Percentiles rank a stretch among this genome's conserved stretches.
phyloP scores from a whole-genome alignment of 306 rosid species.

The Dryas alaskensis region DNA sequence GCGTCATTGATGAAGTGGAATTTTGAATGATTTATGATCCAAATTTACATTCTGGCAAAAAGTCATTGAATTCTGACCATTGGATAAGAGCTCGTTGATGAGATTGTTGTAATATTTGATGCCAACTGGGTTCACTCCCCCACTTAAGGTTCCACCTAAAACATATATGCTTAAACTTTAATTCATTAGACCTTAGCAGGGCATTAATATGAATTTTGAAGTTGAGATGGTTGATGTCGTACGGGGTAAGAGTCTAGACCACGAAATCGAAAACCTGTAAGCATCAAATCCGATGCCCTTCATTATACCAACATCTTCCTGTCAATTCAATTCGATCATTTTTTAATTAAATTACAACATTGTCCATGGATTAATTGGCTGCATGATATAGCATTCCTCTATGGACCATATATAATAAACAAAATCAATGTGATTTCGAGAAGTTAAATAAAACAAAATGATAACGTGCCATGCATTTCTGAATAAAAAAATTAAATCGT shows the following conservation, averaged over 20 bases:
- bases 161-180: background rate
- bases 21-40: background rate
- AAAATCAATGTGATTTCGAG: no score
- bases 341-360: background rate
- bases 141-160: slow-evolving; percentile 45
- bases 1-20: background rate
- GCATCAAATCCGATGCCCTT: slow-evolving; percentile 57
- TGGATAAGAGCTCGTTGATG: slow-evolving; percentile 48
- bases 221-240: slow-evolving; percentile 12
- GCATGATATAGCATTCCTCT: no score
- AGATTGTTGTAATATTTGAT: slow-evolving; percentile 50
- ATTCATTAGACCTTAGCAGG: no score
- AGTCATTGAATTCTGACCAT: slow-evolving; percentile 26
- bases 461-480: no score
- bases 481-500: no score
- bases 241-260: slow-evolving; percentile 68
- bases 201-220: no score
- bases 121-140: slow-evolving; percentile 49
- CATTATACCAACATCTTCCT: slow-evolving; percentile 59
- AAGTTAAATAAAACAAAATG: no score
- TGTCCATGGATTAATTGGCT: background rate
- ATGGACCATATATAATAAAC: no score
- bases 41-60: no score
- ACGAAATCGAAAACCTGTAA: slow-evolving; percentile 60
- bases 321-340: background rate